phyloP scores from a whole-genome alignment of 2,329 filamentous ascomycete genomes.

The Eutypa lata region DNA sequence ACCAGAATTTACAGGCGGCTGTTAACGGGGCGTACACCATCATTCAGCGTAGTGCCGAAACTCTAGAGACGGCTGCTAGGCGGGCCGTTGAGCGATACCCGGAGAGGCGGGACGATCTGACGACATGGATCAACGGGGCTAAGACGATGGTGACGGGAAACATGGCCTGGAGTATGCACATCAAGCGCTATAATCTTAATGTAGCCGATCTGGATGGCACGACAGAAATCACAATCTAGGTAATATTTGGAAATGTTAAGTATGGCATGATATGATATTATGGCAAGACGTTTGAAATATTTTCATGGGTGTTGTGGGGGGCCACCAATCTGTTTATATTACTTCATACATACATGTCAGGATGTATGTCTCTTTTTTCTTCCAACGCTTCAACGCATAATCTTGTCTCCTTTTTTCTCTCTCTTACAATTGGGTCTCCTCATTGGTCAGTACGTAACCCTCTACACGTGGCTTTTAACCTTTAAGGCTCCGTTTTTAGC shows the following conservation, averaged over 20 bases:
- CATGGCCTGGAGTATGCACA: conserved; percentile 11
- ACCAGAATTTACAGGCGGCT: conserved; percentile 11
- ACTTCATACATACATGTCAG: too few relatives aligned
- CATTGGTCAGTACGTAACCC: too few relatives aligned
- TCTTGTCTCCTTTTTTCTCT: too few relatives aligned
- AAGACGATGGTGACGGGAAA: conserved; percentile 14
- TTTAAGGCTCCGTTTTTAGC: too few relatives aligned
- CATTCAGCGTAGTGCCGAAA: conserved; percentile 2
- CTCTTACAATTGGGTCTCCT: too few relatives aligned
- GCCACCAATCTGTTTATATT: too few relatives aligned
- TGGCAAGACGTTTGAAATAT: too few relatives aligned
- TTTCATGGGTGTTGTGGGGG: too few relatives aligned
- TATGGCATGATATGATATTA: not conserved
- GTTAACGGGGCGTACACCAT: conserved; percentile 10
- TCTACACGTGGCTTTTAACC: too few relatives aligned
- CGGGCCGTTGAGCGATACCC: conserved; percentile 7
- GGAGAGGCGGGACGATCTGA: conserved; percentile 1
- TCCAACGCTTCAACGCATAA: too few relatives aligned
- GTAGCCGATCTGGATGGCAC: conserved; percentile 13
- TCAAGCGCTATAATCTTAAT: conserved; percentile 7
- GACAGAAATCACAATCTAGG: conserved; percentile 8
- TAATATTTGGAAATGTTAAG: not conserved
- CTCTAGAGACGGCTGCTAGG: conserved; percentile 2
- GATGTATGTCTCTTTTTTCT: too few relatives aligned
- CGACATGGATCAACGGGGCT: conserved; percentile 2